These are phyloP conservation scores for Wickerhamiella lipophila DNA, from an alignment of 805 yeast species.

Conservation along the genomic window DNA sequence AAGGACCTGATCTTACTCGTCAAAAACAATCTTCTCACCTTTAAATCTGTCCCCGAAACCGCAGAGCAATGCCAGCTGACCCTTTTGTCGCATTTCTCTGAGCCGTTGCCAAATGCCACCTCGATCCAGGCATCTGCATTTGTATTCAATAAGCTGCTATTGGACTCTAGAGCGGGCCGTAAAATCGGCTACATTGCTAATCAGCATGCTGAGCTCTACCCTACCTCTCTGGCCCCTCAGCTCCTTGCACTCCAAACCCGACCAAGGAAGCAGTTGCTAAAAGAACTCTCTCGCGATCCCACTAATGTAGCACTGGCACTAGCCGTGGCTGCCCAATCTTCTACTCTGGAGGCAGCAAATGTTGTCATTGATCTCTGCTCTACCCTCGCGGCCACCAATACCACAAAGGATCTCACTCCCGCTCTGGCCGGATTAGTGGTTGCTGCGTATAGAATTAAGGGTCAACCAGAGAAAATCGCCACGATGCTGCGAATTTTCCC, in stretches of 20 bases:
- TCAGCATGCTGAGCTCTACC: conserved; percentile 15
- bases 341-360: not conserved
- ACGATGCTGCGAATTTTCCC: not conserved
- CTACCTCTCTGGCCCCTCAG: conserved; percentile 17
- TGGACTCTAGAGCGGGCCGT: conserved; percentile 31
- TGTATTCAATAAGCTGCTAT: conserved; percentile 32
- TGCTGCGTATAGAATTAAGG: conserved; percentile 35
- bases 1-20: conserved; percentile 33
- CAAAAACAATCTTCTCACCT: conserved; percentile 31
- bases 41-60: conserved; percentile 7
- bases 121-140: conserved; percentile 28
- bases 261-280: not conserved
- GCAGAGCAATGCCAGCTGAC: conserved; percentile 15
- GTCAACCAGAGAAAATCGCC: not conserved
- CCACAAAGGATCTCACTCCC: conserved; percentile 27
- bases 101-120: conserved; percentile 12
- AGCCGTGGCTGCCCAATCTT: conserved; percentile 22
- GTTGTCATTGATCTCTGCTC: conserved; percentile 12
- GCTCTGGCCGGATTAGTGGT: conserved; percentile 40
- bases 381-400: conserved; percentile 21
- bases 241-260: conserved; percentile 8
- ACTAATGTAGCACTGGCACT: conserved; percentile 22
- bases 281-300: conserved; percentile 16
- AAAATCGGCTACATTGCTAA: conserved; percentile 17
- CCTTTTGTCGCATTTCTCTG: conserved; percentile 14